phyloP scores from a whole-genome alignment of 1,139 yeast species.

The Protomyces inouyei region DNA sequence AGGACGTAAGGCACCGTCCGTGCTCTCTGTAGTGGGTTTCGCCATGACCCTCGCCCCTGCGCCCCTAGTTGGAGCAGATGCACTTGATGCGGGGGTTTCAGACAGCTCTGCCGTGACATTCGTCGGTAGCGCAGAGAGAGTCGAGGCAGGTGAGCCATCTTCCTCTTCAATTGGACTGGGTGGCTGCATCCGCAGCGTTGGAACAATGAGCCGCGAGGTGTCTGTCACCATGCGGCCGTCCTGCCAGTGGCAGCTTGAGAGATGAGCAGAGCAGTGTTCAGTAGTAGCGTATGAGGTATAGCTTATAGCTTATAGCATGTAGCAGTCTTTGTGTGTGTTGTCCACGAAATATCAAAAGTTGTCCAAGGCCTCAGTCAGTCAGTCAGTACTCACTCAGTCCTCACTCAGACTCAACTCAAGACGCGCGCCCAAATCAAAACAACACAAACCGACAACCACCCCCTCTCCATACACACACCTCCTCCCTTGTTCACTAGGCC shows the following conservation, averaged over 20 bases:
- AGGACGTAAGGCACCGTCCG: not conserved
- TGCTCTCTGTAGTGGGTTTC: not conserved
- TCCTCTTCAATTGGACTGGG: constrained; percentile 12
- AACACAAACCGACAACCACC: too few species aligned
- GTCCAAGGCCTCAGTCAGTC: too few species aligned
- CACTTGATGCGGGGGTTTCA: not conserved
- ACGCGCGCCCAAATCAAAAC: too few species aligned
- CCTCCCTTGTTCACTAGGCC: too few species aligned
- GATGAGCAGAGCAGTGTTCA: too few species aligned
- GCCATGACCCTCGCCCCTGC: not conserved
- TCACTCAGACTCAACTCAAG: too few species aligned
- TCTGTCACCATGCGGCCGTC: not conserved
- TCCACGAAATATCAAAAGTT: too few species aligned
- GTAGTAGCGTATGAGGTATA: too few species aligned
- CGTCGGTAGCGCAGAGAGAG: not conserved
- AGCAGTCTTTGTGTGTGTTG: too few species aligned
- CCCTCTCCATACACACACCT: too few species aligned
- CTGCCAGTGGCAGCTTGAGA: not conserved
- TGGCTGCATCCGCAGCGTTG: constrained; percentile 14
- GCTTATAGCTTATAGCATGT: too few species aligned
- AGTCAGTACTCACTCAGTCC: too few species aligned
- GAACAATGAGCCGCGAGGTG: constrained; percentile 2
- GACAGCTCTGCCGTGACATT: not conserved
- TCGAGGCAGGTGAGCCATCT: not conserved
- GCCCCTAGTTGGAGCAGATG: not conserved